Evolutionary conservation across 345 rosid species (phyloP).

Genomic region (Nasturtium officinale): DNA sequence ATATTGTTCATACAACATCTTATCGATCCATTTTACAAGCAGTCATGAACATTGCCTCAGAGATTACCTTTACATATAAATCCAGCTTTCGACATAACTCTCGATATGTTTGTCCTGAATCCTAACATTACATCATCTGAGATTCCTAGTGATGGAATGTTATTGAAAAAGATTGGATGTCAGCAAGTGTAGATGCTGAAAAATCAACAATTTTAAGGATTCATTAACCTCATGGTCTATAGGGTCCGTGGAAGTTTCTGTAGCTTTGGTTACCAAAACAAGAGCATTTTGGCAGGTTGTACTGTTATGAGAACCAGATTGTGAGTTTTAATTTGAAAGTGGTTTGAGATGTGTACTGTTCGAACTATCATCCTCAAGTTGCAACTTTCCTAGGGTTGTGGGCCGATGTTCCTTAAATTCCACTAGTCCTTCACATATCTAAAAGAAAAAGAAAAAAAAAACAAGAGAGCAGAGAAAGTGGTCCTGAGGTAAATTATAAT

Average conservation of each 20-base stretch:
- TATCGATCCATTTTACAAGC: constrained; percentile 1
- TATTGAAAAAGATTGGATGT: neutral
- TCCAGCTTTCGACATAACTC: neutral
- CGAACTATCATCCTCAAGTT: constrained; percentile 72
- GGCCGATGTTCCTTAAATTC: constrained; percentile 84
- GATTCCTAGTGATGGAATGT: neutral
- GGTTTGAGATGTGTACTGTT: constrained; percentile 48
- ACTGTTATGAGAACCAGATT: constrained; percentile 29
- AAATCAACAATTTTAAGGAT: constrained; percentile 16
- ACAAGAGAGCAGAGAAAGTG: constrained; percentile 50
- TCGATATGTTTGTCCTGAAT: neutral
- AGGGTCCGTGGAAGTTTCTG: constrained; percentile 23
- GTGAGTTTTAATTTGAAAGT: constrained; percentile 18
- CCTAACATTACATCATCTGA: neutral
- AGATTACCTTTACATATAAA: constrained; percentile 11
- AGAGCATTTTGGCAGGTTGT: constrained; percentile 30
- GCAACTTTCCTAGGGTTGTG: constrained; percentile 64
- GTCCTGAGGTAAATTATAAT: constrained; percentile 61
- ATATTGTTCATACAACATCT: neutral
- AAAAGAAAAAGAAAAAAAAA: constrained; percentile 9
- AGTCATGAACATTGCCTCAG: constrained; percentile 12
- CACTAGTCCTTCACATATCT: constrained; percentile 51
- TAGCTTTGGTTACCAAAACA: constrained; percentile 28
- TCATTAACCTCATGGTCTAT: constrained; percentile 26
- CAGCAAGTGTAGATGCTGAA: neutral